Conservation (phyloP, 306 rosid species). For the Vigna hirtella region DNA sequence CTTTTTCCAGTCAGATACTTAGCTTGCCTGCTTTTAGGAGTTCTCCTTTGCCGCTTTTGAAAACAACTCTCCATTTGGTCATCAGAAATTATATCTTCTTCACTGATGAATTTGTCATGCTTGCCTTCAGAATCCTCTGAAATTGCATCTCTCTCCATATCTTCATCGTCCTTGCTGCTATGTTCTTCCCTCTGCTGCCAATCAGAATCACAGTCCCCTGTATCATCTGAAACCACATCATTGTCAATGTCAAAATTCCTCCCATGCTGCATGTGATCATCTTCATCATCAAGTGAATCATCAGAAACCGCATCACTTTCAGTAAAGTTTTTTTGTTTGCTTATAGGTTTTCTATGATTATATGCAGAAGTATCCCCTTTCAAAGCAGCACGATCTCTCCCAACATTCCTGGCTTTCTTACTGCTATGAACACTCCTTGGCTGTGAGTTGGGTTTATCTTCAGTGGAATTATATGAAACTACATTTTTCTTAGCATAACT, state of each 20-base stretch:
- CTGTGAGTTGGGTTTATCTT: conserved; percentile 46
- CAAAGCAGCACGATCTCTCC: conserved; percentile 51
- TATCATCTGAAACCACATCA: conserved; percentile 54
- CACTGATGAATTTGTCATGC: conserved; percentile 27
- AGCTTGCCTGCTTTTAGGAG: conserved; percentile 39
- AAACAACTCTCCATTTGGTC: conserved; percentile 34
- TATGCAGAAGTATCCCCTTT: conserved; percentile 47
- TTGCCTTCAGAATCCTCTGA: conserved; percentile 49
- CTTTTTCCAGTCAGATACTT: conserved; percentile 5
- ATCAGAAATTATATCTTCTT: conserved; percentile 36
- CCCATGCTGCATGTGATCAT: conserved; percentile 39
- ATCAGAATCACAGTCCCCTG: conserved; percentile 55
- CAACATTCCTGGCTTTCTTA: conserved; percentile 58
- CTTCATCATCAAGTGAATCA: conserved; percentile 45
- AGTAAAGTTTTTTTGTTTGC: conserved; percentile 40
- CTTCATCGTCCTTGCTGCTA: conserved; percentile 58
- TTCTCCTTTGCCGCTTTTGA: conserved; percentile 42
- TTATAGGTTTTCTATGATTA: conserved; percentile 37
- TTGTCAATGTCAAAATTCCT: conserved; percentile 39
- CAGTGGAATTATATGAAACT: conserved; percentile 50
- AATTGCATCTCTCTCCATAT: conserved; percentile 45
- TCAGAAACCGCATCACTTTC: conserved; percentile 54
- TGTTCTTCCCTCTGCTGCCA: conserved; percentile 59
- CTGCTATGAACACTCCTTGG: conserved; percentile 49
- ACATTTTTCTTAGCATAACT: conserved; percentile 50